phyloP scores from a whole-genome alignment of 352 stramenopile genomes.

The Globisporangium solare region DNA sequence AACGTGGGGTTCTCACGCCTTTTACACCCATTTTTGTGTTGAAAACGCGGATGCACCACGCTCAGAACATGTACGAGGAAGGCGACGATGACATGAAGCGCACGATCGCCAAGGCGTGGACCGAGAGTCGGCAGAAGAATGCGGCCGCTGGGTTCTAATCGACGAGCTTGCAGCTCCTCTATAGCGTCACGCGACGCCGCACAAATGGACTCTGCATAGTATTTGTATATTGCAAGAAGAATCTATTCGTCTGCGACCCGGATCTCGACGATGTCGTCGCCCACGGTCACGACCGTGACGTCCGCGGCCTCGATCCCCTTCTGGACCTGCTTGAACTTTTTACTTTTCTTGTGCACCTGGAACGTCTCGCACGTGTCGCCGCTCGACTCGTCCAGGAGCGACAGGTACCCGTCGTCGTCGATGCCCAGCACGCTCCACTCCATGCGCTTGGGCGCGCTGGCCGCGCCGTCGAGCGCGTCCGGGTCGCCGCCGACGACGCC shows the following conservation, averaged over 20 bases:
- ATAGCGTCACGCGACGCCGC: too few species aligned
- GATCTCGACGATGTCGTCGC: conserved; percentile 48
- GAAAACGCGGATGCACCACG: neutral
- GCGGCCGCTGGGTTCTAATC: conserved; percentile 14
- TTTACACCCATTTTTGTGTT: neutral
- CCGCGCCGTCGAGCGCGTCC: conserved; percentile 26
- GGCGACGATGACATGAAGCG: conserved; percentile 88
- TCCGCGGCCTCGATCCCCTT: conserved; percentile 52
- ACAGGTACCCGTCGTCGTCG: conserved; percentile 72
- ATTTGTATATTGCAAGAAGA: conserved; percentile 3
- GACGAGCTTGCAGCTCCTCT: neutral
- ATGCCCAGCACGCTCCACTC: conserved; percentile 70
- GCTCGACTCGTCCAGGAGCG: conserved; percentile 58
- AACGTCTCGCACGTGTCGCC: conserved; percentile 67
- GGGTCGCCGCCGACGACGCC: conserved; percentile 40
- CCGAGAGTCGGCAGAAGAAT: conserved; percentile 74
- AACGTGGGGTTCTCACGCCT: too few species aligned
- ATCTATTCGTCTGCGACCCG: conserved; percentile 13
- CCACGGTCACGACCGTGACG: conserved; percentile 47
- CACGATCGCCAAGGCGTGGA: conserved; percentile 88
- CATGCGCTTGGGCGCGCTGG: conserved; percentile 12
- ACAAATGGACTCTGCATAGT: neutral
- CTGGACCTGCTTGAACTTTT: conserved; percentile 68
- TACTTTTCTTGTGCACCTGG: conserved; percentile 60
- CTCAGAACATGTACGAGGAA: conserved; percentile 85